Evolutionary conservation across 2,329 filamentous ascomycete genomes (phyloP), one percentile per base, ranked within the genome.

Genomic region (Juglanconis oblonga): DNA sequence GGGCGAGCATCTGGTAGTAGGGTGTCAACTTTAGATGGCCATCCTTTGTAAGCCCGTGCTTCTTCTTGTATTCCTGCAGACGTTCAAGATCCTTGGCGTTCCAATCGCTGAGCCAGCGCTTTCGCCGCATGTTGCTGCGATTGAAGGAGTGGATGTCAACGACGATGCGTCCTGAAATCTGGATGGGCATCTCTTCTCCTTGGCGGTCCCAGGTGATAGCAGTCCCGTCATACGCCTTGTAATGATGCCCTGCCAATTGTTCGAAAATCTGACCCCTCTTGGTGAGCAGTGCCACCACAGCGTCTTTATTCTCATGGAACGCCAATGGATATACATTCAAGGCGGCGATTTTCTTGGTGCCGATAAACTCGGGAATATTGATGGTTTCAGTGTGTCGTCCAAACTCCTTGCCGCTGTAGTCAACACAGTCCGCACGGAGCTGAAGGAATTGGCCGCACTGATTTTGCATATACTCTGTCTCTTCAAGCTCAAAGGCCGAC

Each of bases 371-470:
- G 8, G 68, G 62, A 40, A 82, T 75, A 33, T 69, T 63, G 55
- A 78, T 72, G 10, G 62, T 65, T 33, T 73, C 65, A 5, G 67
- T 62, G 8, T 69, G 66, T 58, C 76, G 76, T 9, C 81, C 79
- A 65, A 83, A 81, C 1, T 67, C 71, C 57, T 74, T 74, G 29
- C 81, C 81, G 57, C 81, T 74, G 68, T 78, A 81, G 50, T 82
- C 79, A 52, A 83, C 73, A 36, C 76, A 74, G 52, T 75, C 71
- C 61, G 72, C 74, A 5, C 71, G 64, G 24, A 82, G 64, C 1
- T 68, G 62, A 67, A 81, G 73, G 14, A 72, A 73, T 4, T 73
- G 67, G 9, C 74, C 76, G 38, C 74, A 76, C 3, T 68, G 66
- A 17, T 71, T 77, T 53, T 70, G 66, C 56, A 65, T 71, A 63